A percentile compares a stretch with the other conserved stretches of the same genome.
phyloP scores from a whole-genome alignment of 73 alveolate species.

The Effrenium voratum region DNA sequence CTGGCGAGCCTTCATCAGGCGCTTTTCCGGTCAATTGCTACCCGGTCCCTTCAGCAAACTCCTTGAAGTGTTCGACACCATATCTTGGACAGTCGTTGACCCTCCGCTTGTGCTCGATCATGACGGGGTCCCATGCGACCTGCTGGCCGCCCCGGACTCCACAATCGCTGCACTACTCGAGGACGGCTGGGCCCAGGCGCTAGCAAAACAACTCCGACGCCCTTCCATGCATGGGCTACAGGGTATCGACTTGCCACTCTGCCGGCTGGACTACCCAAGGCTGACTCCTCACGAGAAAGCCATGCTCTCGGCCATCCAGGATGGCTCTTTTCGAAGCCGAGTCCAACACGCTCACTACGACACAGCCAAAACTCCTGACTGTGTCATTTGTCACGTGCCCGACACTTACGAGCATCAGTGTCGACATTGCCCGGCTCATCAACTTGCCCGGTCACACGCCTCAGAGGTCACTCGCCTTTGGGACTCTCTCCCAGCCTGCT shows the following conservation, averaged over 20 bases:
- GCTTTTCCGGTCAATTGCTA: neutral
- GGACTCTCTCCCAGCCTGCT: too few species aligned
- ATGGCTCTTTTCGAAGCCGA: neutral
- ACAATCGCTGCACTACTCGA: neutral
- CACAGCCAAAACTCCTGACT: neutral
- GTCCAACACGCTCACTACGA: neutral
- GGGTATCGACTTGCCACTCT: neutral
- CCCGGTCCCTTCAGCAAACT: constrained; percentile 4
- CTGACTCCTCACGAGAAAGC: neutral
- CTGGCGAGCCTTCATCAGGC: neutral
- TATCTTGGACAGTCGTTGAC: neutral
- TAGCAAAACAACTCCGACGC: neutral
- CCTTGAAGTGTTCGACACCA: neutral
- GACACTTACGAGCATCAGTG: neutral
- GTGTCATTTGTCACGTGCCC: neutral
- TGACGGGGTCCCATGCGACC: neutral
- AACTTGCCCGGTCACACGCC: neutral
- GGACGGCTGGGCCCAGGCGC: neutral
- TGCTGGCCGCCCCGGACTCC: neutral
- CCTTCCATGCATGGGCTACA: neutral
- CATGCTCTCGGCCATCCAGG: neutral
- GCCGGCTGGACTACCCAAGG: neutral
- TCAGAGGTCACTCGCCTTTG: too few species aligned
- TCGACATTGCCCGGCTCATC: neutral
- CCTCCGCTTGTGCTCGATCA: neutral